A percentile compares a stretch with the other conserved stretches of the same genome.
Conservation (phyloP, 495 filamentous ascomycete species). For the Coniosporium apollinis region DNA sequence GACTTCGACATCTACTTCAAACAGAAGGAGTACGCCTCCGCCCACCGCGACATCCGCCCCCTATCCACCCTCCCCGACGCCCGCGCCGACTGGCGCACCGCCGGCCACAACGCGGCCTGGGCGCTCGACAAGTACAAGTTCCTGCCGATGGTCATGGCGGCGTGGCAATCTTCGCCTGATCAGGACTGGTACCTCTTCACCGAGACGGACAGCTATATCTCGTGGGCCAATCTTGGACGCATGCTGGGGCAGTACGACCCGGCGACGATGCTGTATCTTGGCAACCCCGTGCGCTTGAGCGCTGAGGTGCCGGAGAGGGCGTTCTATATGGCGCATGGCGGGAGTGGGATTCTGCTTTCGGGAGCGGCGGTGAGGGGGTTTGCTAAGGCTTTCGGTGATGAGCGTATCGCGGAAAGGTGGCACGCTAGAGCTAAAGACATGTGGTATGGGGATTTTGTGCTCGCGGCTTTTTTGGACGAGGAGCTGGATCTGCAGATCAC, state of each 20-base stretch:
- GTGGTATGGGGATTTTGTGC: slow-evolving; percentile 10
- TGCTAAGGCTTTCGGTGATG: too few relatives aligned
- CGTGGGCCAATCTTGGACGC: slow-evolving; percentile 40
- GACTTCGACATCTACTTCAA: slow-evolving; percentile 40
- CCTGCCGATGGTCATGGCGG: slow-evolving; percentile 41
- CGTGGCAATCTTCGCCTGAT: slow-evolving; percentile 28
- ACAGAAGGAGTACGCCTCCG: slow-evolving; percentile 22
- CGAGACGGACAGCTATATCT: slow-evolving; percentile 47
- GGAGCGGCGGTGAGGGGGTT: slow-evolving; percentile 24
- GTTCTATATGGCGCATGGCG: slow-evolving; percentile 43
- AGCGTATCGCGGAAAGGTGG: slow-evolving; percentile 1
- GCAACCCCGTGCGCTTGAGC: slow-evolving; percentile 21
- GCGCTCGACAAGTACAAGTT: slow-evolving; percentile 55
- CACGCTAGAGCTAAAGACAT: neutral
- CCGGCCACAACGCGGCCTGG: slow-evolving; percentile 22
- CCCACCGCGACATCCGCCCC: too few relatives aligned
- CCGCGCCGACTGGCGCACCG: too few relatives aligned
- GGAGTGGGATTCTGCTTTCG: slow-evolving; percentile 36
- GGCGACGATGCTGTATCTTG: slow-evolving; percentile 32
- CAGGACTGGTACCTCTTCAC: slow-evolving; percentile 50
- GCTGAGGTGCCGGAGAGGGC: slow-evolving; percentile 3
- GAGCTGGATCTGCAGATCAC: too few relatives aligned
- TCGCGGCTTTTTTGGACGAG: slow-evolving; percentile 8
- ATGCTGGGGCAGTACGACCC: slow-evolving; percentile 36
- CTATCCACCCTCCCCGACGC: too few relatives aligned